Percentiles rank a stretch among this genome's conserved stretches.
These are phyloP conservation scores for Chaetoscypha palmicola DNA, from an alignment of 2,329 filamentous ascomycete genomes.

Conservation along the genomic window DNA sequence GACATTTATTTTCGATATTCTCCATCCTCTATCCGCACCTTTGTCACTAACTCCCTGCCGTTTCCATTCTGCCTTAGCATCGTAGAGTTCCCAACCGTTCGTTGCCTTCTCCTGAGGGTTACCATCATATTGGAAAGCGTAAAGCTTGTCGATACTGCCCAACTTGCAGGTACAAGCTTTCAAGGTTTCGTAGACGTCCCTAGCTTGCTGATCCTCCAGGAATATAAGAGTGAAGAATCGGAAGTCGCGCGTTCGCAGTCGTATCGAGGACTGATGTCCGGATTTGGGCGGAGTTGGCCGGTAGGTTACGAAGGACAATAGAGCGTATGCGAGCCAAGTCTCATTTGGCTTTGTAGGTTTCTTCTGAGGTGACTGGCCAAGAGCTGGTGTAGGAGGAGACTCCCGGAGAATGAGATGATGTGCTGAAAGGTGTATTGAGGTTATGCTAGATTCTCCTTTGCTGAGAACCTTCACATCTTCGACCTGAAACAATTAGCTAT, in stretches of 20 bases:
- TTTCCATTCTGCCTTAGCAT: conserved; percentile 76
- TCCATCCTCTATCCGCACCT: conserved; percentile 59
- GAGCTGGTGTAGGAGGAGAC: conserved; percentile 26
- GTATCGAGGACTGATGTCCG: conserved; percentile 70
- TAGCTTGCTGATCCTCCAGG: conserved; percentile 61
- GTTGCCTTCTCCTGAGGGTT: conserved; percentile 65
- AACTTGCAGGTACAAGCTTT: conserved; percentile 73
- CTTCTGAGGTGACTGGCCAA: conserved; percentile 22
- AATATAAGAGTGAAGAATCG: conserved; percentile 92
- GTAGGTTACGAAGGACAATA: conserved; percentile 75
- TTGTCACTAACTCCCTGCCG: conserved; percentile 83
- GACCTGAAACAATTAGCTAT: conserved; percentile 44
- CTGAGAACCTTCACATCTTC: conserved; percentile 55
- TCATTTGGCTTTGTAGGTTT: conserved; percentile 46
- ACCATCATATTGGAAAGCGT: conserved; percentile 81
- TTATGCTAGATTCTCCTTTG: conserved; percentile 48
- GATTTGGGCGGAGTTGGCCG: conserved; percentile 65
- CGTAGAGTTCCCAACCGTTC: conserved; percentile 79
- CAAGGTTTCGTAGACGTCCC: conserved; percentile 83
- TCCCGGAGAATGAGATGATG: conserved; percentile 47
- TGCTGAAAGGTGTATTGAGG: conserved; percentile 52
- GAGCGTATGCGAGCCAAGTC: conserved; percentile 91
- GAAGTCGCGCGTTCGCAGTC: conserved; percentile 87
- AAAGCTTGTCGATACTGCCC: conserved; percentile 77
- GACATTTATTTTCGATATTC: conserved; percentile 80